phyloP scores from a whole-genome alignment of 2,329 filamentous ascomycete genomes.

The Penicillium janthinellum region DNA sequence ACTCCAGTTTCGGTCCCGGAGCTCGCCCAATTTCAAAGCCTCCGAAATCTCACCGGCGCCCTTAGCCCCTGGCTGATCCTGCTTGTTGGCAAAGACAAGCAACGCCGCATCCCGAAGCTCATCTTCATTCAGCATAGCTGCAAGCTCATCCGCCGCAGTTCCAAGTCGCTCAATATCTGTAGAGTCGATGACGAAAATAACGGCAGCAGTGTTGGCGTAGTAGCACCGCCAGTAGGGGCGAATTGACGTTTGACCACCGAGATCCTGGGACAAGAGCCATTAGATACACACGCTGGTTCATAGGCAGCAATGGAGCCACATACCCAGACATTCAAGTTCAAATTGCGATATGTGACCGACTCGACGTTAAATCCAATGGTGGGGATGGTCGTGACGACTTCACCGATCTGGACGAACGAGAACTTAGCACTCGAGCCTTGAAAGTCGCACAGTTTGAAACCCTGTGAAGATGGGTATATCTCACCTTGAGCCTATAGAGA shows the following conservation, averaged over 20 bases:
- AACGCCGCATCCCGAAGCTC: constrained; percentile 90
- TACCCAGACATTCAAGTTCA: constrained; percentile 99
- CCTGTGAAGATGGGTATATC: constrained; percentile 4
- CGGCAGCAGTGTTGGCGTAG: constrained; percentile 96
- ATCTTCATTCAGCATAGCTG: constrained; percentile 95
- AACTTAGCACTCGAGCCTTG: constrained; percentile 11
- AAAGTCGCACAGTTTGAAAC: not conserved
- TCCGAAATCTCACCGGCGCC: constrained; percentile 96
- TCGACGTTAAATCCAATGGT: constrained; percentile 99
- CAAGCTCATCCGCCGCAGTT: constrained; percentile 88
- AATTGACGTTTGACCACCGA: constrained; percentile 98
- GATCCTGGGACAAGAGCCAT: constrained; percentile 60
- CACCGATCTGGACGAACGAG: constrained; percentile 71
- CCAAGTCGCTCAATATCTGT: constrained; percentile 95
- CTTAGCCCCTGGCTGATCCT: constrained; percentile 95
- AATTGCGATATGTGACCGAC: constrained; percentile 95
- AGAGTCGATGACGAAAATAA: constrained; percentile 97
- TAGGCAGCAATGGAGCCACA: constrained; percentile 30
- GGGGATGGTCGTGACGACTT: constrained; percentile 98
- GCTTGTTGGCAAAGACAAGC: constrained; percentile 97
- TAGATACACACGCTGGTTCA: not conserved
- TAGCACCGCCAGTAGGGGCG: constrained; percentile 99
- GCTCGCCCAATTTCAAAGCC: constrained; percentile 82
- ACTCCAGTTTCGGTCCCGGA: constrained; percentile 97
- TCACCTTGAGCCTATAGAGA: constrained; percentile 90